Percentiles rank a stretch among this genome's conserved stretches.
Conservation (phyloP, 352 stramenopile genomes). For the Globisporangium sylvaticum region DNA sequence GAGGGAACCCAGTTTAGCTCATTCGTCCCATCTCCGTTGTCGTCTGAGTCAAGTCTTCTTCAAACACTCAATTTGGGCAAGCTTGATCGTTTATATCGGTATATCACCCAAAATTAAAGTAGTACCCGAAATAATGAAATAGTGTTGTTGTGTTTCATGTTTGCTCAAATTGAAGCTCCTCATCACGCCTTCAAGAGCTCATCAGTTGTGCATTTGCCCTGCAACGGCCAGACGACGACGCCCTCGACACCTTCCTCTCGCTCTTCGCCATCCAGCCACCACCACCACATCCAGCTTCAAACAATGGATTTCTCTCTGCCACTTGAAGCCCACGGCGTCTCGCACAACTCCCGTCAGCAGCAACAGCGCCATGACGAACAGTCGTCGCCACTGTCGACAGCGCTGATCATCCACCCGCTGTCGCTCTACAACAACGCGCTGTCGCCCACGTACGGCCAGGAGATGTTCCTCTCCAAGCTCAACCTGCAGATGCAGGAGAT, state of each 20-base stretch:
- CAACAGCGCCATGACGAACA: background rate
- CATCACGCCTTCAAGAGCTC: background rate
- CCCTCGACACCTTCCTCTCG: background rate
- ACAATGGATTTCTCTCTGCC: conserved; percentile 15
- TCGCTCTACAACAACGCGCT: conserved; percentile 32
- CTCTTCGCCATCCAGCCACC: background rate
- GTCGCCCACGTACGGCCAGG: conserved; percentile 28
- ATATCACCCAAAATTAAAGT: background rate
- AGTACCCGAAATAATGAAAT: background rate
- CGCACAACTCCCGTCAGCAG: background rate
- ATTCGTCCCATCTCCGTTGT: background rate
- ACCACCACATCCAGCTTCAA: background rate
- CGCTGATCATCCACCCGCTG: conserved; percentile 70
- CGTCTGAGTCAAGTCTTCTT: background rate
- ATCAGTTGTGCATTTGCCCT: conserved; percentile 11
- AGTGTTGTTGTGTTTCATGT: conserved; percentile 1
- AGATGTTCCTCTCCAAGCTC: conserved; percentile 34
- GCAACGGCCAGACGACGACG: background rate
- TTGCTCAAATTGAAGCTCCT: conserved; percentile 5
- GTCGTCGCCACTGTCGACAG: conserved; percentile 13
- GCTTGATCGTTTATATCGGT: background rate
- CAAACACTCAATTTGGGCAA: background rate
- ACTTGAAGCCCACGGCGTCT: conserved; percentile 10
- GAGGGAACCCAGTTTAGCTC: background rate
- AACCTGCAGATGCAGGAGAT: conserved; percentile 32